phyloP scores from a whole-genome alignment of 306 rosid species.

The Glycine tomentella region DNA sequence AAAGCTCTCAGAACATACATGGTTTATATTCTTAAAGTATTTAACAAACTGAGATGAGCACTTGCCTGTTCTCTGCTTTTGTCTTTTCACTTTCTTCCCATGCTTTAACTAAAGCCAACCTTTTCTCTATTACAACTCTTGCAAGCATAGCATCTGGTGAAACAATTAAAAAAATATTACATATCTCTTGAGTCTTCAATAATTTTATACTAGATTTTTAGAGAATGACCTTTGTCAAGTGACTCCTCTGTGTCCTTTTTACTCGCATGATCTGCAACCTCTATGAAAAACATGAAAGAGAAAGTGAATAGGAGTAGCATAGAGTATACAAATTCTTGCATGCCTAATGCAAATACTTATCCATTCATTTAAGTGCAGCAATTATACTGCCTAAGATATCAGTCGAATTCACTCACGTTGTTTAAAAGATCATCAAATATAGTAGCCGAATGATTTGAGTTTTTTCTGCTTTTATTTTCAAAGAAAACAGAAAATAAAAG shows the following conservation, averaged over 20 bases:
- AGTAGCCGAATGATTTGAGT: no score
- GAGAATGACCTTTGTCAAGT: constrained; percentile 57
- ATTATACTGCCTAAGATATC: background rate
- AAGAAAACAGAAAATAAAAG: no score
- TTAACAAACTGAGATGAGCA: background rate
- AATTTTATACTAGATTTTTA: background rate
- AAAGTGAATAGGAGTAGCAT: background rate
- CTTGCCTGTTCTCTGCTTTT: constrained; percentile 80
- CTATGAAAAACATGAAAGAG: constrained; percentile 37
- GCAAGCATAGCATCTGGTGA: constrained; percentile 63
- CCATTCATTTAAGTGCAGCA: background rate
- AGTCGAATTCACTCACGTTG: background rate
- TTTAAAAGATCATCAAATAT: no score
- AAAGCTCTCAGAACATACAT: no score
- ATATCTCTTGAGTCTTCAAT: background rate
- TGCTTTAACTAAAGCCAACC: constrained; percentile 83
- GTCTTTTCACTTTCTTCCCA: constrained; percentile 97
- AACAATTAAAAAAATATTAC: constrained; percentile 9
- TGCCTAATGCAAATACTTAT: background rate
- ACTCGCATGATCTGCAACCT: constrained; percentile 48
- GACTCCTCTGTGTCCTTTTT: constrained; percentile 50
- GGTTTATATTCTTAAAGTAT: no score
- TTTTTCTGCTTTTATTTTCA: no score
- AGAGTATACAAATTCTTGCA: constrained; percentile 3
- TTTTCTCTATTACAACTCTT: constrained; percentile 68